Percentiles rank a stretch among this genome's conserved stretches.
phyloP scores from a whole-genome alignment of 176 grass and related monocot genomes.

The Saccharum spontaneum region DNA sequence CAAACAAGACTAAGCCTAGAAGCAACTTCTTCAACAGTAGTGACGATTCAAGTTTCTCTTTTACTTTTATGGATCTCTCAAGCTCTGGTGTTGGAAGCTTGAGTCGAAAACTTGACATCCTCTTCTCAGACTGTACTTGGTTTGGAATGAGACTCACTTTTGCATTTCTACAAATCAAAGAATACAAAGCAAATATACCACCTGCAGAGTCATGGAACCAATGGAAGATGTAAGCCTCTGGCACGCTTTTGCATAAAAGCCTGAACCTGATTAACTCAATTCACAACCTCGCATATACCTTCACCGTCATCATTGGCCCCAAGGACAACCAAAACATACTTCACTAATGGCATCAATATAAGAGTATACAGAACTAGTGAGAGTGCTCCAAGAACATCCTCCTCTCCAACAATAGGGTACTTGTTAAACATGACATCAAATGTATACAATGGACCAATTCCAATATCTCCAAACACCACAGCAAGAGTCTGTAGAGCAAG shows the following conservation, averaged over 20 bases:
- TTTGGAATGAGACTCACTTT: constrained; percentile 85
- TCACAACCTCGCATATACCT: constrained; percentile 67
- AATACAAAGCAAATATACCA: constrained; percentile 97
- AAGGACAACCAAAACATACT: constrained; percentile 88
- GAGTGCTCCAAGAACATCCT: constrained; percentile 88
- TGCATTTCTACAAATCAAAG: constrained; percentile 87
- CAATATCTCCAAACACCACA: constrained; percentile 94
- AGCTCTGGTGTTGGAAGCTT: constrained; percentile 70
- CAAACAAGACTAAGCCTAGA: constrained; percentile 82
- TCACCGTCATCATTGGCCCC: constrained; percentile 88
- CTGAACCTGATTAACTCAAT: constrained; percentile 39
- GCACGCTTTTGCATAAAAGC: background rate
- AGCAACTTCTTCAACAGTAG: constrained; percentile 67
- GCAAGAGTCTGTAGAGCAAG: constrained; percentile 88
- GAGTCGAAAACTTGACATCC: constrained; percentile 77
- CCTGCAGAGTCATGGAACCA: constrained; percentile 57
- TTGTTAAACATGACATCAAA: constrained; percentile 95
- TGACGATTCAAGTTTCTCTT: constrained; percentile 86
- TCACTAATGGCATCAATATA: constrained; percentile 77
- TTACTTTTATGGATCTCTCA: constrained; percentile 87
- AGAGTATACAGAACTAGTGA: constrained; percentile 92
- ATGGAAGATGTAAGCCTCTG: constrained; percentile 40
- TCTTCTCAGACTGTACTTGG: constrained; percentile 76
- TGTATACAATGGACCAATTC: constrained; percentile 88
- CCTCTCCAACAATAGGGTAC: constrained; percentile 64